These are phyloP conservation scores for Mesembryanthemum crystallinum DNA, from an alignment of 148 eudicot genomes.

Conservation along the genomic window DNA sequence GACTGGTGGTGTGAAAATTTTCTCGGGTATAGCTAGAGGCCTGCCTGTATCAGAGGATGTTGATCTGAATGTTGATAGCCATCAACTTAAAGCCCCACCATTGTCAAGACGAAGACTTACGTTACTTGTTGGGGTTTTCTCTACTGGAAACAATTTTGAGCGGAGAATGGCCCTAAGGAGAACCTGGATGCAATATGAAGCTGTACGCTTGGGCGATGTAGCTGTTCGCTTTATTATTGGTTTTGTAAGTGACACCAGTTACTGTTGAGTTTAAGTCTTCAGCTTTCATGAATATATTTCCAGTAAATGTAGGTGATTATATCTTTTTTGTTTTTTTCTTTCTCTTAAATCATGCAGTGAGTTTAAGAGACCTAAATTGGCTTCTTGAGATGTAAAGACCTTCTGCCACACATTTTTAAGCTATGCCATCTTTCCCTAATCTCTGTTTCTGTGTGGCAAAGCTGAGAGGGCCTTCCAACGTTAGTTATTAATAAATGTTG, in stretches of 20 bases:
- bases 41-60: slow-evolving; percentile 75
- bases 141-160: slow-evolving; percentile 82
- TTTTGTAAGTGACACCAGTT: slow-evolving; percentile 54
- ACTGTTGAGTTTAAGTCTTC: background rate
- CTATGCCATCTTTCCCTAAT: background rate
- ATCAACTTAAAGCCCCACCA: slow-evolving; percentile 62
- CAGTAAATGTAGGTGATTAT: background rate
- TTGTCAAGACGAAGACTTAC: slow-evolving; percentile 40
- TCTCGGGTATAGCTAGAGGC: slow-evolving; percentile 74
- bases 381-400: background rate
- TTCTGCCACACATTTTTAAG: background rate
- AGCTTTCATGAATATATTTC: background rate
- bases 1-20: slow-evolving; percentile 56
- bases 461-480: background rate
- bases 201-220: slow-evolving; percentile 72
- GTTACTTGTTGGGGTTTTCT: slow-evolving; percentile 81
- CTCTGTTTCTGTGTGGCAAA: background rate
- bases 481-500: no score
- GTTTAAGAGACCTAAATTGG: background rate
- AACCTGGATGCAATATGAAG: slow-evolving; percentile 96
- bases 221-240: slow-evolving; percentile 88
- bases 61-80: slow-evolving; percentile 49
- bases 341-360: background rate
- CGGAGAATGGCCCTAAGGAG: slow-evolving; percentile 95
- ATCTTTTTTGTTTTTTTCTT: no score